Base-by-base conservation (phyloP, 2,329 filamentous ascomycete genomes). In the Fusarium hostae region DNA sequence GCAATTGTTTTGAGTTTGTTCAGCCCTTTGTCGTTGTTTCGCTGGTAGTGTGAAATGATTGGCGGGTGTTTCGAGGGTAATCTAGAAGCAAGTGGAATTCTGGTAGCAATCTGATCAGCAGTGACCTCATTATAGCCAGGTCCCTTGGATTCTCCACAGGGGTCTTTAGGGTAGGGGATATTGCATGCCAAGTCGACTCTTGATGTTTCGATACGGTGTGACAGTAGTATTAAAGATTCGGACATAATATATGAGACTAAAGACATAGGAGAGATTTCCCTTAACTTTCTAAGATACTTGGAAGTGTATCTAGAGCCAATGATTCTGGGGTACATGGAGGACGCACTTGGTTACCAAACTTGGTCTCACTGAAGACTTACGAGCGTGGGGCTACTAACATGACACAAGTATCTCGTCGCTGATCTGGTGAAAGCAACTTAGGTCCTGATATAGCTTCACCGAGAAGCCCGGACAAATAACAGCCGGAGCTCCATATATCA, bases 11-110 rank as follows among this genome's bases (percentile, higher is more conserved):
- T 62, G 61, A 70, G 34, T 66, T 48, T 66, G 55, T 58, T 50
- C 26, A 52, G 50, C 55, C 62, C 58, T 66, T 65, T 57, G 59
- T 55, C 40, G 40, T 48, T 66, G 41, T 70, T 59, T 68, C 40
- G 44, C 50, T 66, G 48, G 52, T 73, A 54, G 57, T 72, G 52
- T 72, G 70, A 73, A 62, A 73, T 28, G 70, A 73, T 73, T 72
- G 70, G 70, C 55, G 58, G 44, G 51, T 48, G 54, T 39, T 73
- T 73, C 70, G 37, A 73, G 70, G 50, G 41, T 41, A 47, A 50
- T 70, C 70, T 66, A 70, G 70, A 72, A 72, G 32, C 52, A 45
- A 66, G 52, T 72, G 52, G 69, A 72, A 71, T 40, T 22, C n/a
- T 40, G 20, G 44, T 44, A 50, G 30, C 41, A 41, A 47, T 37